A percentile compares a stretch with the other conserved stretches of the same genome.
phyloP scores from a whole-genome alignment of 108 stramenopile genomes.

The Pseudonitzschia delicatissima region DNA sequence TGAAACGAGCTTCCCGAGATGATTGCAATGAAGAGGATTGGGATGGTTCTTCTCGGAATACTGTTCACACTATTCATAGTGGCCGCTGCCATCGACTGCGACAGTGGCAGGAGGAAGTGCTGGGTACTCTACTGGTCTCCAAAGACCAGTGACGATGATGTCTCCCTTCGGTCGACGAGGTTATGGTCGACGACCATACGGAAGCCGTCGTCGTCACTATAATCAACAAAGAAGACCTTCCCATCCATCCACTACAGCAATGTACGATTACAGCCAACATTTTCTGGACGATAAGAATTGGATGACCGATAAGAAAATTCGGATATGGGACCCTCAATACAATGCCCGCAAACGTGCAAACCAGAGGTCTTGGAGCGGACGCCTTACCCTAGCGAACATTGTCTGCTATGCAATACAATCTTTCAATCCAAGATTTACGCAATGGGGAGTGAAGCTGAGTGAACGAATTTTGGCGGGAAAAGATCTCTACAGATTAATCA shows the following conservation, averaged over 20 bases:
- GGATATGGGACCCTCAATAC: constrained; percentile 16
- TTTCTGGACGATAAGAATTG: constrained; percentile 31
- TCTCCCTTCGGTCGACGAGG: constrained; percentile 9
- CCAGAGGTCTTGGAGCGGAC: constrained; percentile 28
- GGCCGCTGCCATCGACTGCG: neutral
- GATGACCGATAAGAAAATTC: constrained; percentile 23
- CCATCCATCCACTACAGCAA: neutral
- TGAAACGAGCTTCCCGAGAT: too few species aligned
- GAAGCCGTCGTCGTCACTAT: neutral
- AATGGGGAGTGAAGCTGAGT: constrained; percentile 65
- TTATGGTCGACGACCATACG: neutral
- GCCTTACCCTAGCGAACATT: constrained; percentile 47
- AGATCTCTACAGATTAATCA: constrained; percentile 69
- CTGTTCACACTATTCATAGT: neutral
- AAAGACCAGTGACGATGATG: constrained; percentile 7
- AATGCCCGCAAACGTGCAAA: constrained; percentile 14
- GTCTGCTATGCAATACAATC: constrained; percentile 52
- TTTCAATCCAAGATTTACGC: constrained; percentile 50
- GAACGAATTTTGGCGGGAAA: constrained; percentile 59
- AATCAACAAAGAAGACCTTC: neutral
- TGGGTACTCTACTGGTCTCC: neutral
- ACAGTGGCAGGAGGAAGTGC: neutral
- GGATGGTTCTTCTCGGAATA: neutral
- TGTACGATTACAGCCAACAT: constrained; percentile 8
- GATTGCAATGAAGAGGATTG: neutral